A percentile compares a stretch with the other conserved stretches of the same genome.
Evolutionary conservation across 1,284 basidiomycete genomes (phyloP).

Genomic region (Boletus holoroseus): DNA sequence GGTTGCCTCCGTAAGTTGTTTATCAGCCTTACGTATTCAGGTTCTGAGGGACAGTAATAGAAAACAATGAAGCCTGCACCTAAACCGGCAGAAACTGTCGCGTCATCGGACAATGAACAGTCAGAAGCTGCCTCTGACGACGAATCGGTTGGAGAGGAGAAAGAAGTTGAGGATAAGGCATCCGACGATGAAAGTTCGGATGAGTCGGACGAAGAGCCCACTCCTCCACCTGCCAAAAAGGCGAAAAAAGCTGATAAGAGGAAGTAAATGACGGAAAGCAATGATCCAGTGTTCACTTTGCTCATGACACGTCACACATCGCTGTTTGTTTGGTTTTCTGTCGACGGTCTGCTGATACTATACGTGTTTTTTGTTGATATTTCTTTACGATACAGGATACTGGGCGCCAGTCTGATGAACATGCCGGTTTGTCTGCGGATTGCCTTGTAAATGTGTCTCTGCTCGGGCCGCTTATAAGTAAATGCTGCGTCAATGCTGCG

Average conservation of each 20-base stretch:
- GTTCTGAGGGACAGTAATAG: slow-evolving; percentile 19
- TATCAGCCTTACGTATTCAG: slow-evolving; percentile 8
- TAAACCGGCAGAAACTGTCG: slow-evolving; percentile 26
- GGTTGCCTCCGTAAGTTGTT: slow-evolving; percentile 14
- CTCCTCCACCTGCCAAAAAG: slow-evolving; percentile 34
- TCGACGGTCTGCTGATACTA: slow-evolving; percentile 22
- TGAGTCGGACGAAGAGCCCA: slow-evolving; percentile 20
- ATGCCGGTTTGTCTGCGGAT: background rate
- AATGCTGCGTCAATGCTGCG: slow-evolving; percentile 16
- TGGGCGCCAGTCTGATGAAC: slow-evolving; percentile 1
- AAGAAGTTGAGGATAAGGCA: slow-evolving; percentile 31
- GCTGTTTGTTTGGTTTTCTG: slow-evolving; percentile 11
- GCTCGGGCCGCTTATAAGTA: slow-evolving; percentile 17
- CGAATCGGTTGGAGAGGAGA: slow-evolving; percentile 18
- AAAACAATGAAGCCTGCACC: slow-evolving; percentile 23
- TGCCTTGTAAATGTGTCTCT: slow-evolving; percentile 16
- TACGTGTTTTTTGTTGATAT: slow-evolving; percentile 33
- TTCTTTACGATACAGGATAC: slow-evolving; percentile 24
- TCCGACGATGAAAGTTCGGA: slow-evolving; percentile 33
- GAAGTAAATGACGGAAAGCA: slow-evolving; percentile 20
- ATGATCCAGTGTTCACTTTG: slow-evolving; percentile 7
- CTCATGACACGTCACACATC: slow-evolving; percentile 3
- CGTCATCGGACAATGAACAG: slow-evolving; percentile 27
- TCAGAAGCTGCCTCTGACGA: slow-evolving; percentile 25
- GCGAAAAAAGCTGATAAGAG: slow-evolving; percentile 35